phyloP scores from a whole-genome alignment of 148 eudicot species.

The Rhododendron henanense region DNA sequence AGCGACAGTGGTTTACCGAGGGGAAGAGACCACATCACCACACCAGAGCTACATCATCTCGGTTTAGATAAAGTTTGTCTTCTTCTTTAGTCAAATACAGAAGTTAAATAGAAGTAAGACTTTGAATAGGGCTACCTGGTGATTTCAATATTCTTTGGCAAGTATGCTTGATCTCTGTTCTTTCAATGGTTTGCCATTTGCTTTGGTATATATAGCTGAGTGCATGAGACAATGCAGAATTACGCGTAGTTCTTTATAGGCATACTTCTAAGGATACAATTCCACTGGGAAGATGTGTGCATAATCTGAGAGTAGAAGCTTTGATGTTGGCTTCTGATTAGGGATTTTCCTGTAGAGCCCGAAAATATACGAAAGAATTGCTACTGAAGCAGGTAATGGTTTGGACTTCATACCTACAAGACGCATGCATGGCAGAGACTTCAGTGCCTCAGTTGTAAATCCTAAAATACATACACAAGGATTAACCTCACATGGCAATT shows the following conservation, averaged over 20 bases:
- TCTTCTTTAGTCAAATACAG: not conserved
- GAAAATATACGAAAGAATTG: not conserved
- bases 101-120: too few relatives aligned
- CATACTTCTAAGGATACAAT: not conserved
- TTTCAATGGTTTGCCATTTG: not conserved
- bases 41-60: constrained; percentile 40
- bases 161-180: not conserved
- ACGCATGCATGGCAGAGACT: not conserved
- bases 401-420: not conserved
- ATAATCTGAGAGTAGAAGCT: not conserved
- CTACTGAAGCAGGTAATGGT: not conserved
- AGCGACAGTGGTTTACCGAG: constrained; percentile 80
- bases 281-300: not conserved
- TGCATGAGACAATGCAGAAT: not conserved
- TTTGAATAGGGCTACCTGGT: not conserved
- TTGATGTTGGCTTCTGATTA: not conserved
- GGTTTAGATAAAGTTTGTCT: constrained; percentile 26
- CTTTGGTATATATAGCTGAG: not conserved
- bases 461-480: not conserved
- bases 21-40: constrained; percentile 42
- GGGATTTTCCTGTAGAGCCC: not conserved
- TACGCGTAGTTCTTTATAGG: not conserved
- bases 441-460: not conserved
- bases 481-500: not conserved
- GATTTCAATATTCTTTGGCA: constrained; percentile 2